These are phyloP conservation scores for Penicillium sp. DNA, from an alignment of 2,329 filamentous ascomycete genomes.

Conservation along the genomic window DNA sequence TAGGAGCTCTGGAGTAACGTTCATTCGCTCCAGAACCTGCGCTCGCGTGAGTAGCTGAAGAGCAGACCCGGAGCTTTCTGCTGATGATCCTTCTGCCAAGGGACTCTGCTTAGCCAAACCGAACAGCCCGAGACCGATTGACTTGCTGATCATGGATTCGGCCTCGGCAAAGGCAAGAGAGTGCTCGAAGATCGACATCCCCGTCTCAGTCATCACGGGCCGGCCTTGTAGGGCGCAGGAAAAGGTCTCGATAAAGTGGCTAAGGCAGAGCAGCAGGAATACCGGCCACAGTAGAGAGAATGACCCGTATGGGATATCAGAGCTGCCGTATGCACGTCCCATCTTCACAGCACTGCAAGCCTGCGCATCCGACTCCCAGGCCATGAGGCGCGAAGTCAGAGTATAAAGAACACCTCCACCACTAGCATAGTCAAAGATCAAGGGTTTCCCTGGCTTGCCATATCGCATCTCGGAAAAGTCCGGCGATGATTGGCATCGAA, in stretches of 20 bases:
- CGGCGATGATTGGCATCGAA: constrained; percentile 87
- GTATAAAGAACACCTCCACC: constrained; percentile 70
- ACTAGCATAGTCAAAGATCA: constrained; percentile 69
- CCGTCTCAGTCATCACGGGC: constrained; percentile 77
- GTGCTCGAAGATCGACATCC: constrained; percentile 96
- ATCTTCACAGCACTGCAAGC: constrained; percentile 78
- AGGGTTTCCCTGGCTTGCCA: constrained; percentile 65
- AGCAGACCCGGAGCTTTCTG: constrained; percentile 31
- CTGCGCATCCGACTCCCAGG: constrained; percentile 71
- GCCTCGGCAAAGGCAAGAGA: constrained; percentile 95
- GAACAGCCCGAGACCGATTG: constrained; percentile 71
- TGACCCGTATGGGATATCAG: constrained; percentile 69
- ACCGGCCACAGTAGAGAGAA: constrained; percentile 64
- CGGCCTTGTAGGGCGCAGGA: constrained; percentile 86
- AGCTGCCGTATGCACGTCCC: constrained; percentile 56
- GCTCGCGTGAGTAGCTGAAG: constrained; percentile 42
- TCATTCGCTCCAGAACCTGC: constrained; percentile 74
- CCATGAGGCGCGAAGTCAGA: constrained; percentile 69
- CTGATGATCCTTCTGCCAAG: constrained; percentile 49
- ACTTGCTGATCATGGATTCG: constrained; percentile 80
- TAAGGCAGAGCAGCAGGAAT: constrained; percentile 59
- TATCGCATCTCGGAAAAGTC: constrained; percentile 70
- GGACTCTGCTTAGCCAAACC: constrained; percentile 49
- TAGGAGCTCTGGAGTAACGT: constrained; percentile 86
- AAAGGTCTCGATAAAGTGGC: constrained; percentile 86